Base-by-base conservation (phyloP, 148 eudicot genomes). In the Chenopodium berlandieri region DNA sequence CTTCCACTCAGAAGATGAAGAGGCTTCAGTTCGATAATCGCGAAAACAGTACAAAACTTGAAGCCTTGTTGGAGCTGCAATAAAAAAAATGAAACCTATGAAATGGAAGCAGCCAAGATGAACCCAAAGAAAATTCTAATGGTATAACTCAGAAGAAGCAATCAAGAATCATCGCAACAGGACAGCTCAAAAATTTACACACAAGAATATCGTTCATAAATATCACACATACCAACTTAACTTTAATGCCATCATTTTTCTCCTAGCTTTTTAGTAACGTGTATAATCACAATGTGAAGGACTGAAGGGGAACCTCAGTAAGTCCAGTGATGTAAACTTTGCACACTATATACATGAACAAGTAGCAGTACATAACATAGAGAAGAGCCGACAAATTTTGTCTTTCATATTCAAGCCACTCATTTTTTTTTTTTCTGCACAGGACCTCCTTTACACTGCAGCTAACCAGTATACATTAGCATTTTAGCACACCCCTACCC, bases 41-140 rank as follows among this genome's bases (percentile, higher is more conserved):
- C 97, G 92, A 52, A 89, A 84, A 78, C 89, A 85, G 88, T 91
- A 95, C 82, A 92, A 83, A 78, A 95, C 91, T 89, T 89, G 97
- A 79, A 94, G 91, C 80, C 73, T 94, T 32, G 93, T 88, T 80
- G 86, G 94, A 79, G 97, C 99, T 95, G 97, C 86, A 89, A 37
- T 69, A 25, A 2, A 72, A 76, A 23, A 37, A 25, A 25, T 6
- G 0, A 72, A 73, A 77, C 44, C 44, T 20, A 73, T 37, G 44
- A 73, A 23, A 73, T 20, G 54, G 4, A 27, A 56, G 32, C 13
- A 44, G 0, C 6, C 3, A 47, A 58, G 22, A 40, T 40, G 40
- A 34, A 40, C 44, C 44, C 8, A 40, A 40, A 27, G 12, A 67
- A 58, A 50, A 44, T 46, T 11, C 48, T 14, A 32, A 32, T 56